A percentile compares a stretch with the other conserved stretches of the same genome.
phyloP scores from a whole-genome alignment of 2,329 filamentous ascomycete species.

The Aureobasidium melanogenum region DNA sequence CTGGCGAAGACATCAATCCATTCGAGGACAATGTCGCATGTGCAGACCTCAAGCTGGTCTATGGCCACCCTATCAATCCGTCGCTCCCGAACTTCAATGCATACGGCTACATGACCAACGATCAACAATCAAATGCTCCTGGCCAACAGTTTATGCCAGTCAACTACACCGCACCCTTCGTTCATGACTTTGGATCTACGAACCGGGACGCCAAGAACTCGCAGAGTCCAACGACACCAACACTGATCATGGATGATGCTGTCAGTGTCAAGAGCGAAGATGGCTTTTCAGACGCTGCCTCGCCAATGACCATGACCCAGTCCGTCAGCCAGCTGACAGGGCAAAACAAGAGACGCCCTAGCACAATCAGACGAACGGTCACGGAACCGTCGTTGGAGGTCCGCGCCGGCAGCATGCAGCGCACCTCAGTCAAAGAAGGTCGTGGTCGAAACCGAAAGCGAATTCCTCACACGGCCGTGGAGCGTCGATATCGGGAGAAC shows the following conservation, averaged over 20 bases:
- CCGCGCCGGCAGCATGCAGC: not conserved
- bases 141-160: conserved; percentile 1
- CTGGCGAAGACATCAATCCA: conserved; percentile 6
- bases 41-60: not conserved
- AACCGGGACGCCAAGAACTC: not conserved
- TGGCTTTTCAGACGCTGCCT: not conserved
- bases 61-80: not conserved
- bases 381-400: not conserved
- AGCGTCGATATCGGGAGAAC: conserved; percentile 29
- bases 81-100: not conserved
- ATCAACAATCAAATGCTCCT: not conserved
- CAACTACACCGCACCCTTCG: not conserved
- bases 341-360: not conserved
- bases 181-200: not conserved
- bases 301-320: not conserved
- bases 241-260: not conserved
- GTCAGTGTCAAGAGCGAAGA: conserved; percentile 8
- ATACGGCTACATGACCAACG: not conserved
- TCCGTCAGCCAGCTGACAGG: not conserved
- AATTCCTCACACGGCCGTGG: conserved; percentile 28
- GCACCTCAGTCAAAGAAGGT: not conserved
- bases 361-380: not conserved
- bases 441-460: conserved; percentile 26
- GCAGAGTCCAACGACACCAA: not conserved
- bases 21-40: not conserved